Percentiles rank a stretch among this genome's conserved stretches.
phyloP scores from a whole-genome alignment of 2,329 filamentous ascomycete species.

The Byssothecium circinans region DNA sequence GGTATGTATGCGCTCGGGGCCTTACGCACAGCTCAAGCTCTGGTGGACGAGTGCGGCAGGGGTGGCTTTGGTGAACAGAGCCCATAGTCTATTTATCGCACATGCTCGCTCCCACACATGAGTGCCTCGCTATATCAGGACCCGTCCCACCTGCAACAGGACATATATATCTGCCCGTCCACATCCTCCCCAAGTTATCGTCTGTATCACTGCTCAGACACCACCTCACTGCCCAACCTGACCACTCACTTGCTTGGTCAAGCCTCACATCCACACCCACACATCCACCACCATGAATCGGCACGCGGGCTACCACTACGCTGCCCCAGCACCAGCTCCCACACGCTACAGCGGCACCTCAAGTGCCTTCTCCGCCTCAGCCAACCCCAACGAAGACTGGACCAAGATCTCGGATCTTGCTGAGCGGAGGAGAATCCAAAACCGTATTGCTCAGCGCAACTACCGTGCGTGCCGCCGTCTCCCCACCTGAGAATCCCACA shows the following conservation, averaged over 20 bases:
- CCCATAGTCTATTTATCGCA: slow-evolving; percentile 4
- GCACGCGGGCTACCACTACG: slow-evolving; percentile 49
- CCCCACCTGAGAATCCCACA: neutral
- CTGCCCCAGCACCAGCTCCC: slow-evolving; percentile 44
- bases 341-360: slow-evolving; percentile 79
- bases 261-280: slow-evolving; percentile 15
- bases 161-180: slow-evolving; percentile 16
- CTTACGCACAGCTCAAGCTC: slow-evolving; percentile 12
- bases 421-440: slow-evolving; percentile 91
- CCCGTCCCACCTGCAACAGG: slow-evolving; percentile 5
- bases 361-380: slow-evolving; percentile 91
- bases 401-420: slow-evolving; percentile 98
- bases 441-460: slow-evolving; percentile 95
- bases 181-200: neutral
- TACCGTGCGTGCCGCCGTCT: slow-evolving; percentile 68
- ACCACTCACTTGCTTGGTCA: neutral
- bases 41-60: slow-evolving; percentile 7
- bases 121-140: slow-evolving; percentile 7
- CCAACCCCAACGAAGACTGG: slow-evolving; percentile 97
- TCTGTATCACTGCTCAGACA: neutral
- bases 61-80: neutral
- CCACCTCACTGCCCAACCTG: too few species aligned
- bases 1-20: too few species aligned
- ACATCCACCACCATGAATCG: slow-evolving; percentile 45
- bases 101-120: slow-evolving; percentile 6